These are phyloP conservation scores for Stipa capillata DNA, from an alignment of 176 grass and related monocot genomes.

Conservation along the genomic window DNA sequence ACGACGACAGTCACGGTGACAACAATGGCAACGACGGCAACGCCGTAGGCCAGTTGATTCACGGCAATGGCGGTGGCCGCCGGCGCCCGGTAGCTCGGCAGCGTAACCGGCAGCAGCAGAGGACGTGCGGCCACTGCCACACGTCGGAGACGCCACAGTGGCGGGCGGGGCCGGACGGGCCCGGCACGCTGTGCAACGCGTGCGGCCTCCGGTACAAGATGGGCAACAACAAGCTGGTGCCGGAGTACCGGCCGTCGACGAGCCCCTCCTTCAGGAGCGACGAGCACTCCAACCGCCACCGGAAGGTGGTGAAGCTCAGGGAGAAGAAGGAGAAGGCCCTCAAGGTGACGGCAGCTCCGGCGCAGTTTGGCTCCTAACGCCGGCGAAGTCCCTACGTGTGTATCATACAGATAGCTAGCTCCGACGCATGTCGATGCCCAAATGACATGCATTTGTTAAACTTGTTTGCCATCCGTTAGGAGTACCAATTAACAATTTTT, in stretches of 20 bases:
- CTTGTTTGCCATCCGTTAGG: no score
- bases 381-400: background rate
- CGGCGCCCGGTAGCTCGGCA: background rate
- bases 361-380: background rate
- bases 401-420: no score
- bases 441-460: no score
- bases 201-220: slow-evolving; percentile 39
- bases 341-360: background rate
- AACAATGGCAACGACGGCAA: no score
- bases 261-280: slow-evolving; percentile 27
- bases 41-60: no score
- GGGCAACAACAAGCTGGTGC: slow-evolving; percentile 3
- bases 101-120: background rate
- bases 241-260: slow-evolving; percentile 43
- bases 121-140: slow-evolving; percentile 30
- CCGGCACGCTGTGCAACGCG: slow-evolving; percentile 51
- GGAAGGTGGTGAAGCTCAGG: slow-evolving; percentile 27
- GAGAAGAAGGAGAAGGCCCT: background rate
- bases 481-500: no score
- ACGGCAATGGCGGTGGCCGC: background rate
- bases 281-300: slow-evolving; percentile 45
- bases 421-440: no score
- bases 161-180: slow-evolving; percentile 38
- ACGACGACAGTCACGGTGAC: no score
- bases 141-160: slow-evolving; percentile 44